Conservation (phyloP, 2,329 filamentous ascomycete species). For the Hypomyces rosellus region DNA sequence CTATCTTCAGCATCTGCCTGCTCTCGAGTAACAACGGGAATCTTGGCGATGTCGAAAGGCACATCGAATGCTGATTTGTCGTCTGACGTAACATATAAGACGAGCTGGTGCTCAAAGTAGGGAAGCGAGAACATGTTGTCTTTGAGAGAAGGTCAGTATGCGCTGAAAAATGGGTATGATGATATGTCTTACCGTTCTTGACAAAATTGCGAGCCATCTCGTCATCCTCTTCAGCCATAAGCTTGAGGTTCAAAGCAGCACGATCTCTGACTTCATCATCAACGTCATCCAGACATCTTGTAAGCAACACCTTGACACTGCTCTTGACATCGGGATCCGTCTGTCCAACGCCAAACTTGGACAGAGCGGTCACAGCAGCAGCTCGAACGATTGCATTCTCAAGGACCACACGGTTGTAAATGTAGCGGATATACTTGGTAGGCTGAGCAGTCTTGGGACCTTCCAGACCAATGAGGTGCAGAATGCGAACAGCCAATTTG, state of each 20-base stretch:
- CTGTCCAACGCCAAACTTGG: slow-evolving; percentile 95
- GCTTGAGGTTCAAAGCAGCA: slow-evolving; percentile 81
- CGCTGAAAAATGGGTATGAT: rapidly evolving
- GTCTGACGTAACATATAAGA: slow-evolving; percentile 93
- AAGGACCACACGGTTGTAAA: slow-evolving; percentile 95
- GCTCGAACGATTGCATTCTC: slow-evolving; percentile 96
- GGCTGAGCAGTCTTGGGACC: slow-evolving; percentile 92
- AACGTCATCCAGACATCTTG: slow-evolving; percentile 88
- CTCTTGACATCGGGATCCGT: slow-evolving; percentile 95
- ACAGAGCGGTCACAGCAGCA: slow-evolving; percentile 88
- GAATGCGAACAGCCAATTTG: slow-evolving; percentile 89
- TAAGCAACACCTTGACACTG: slow-evolving; percentile 87
- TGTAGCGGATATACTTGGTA: slow-evolving; percentile 98
- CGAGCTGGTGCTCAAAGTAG: slow-evolving; percentile 92
- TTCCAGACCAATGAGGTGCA: slow-evolving; percentile 90
- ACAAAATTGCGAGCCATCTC: slow-evolving; percentile 82
- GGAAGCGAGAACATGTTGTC: slow-evolving; percentile 94
- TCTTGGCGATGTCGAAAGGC: slow-evolving; percentile 84
- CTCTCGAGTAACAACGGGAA: slow-evolving; percentile 90
- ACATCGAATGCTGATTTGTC: slow-evolving; percentile 77
- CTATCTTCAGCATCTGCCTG: slow-evolving; percentile 94
- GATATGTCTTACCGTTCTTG: slow-evolving; percentile 64
- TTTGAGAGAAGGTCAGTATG: slow-evolving; percentile 29
- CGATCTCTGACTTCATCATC: slow-evolving; percentile 97
- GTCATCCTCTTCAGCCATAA: slow-evolving; percentile 91